Percentiles rank a stretch among this genome's conserved stretches.
Conservation (phyloP, 2,329 filamentous ascomycete species). For the Fusarium oxysporum region DNA sequence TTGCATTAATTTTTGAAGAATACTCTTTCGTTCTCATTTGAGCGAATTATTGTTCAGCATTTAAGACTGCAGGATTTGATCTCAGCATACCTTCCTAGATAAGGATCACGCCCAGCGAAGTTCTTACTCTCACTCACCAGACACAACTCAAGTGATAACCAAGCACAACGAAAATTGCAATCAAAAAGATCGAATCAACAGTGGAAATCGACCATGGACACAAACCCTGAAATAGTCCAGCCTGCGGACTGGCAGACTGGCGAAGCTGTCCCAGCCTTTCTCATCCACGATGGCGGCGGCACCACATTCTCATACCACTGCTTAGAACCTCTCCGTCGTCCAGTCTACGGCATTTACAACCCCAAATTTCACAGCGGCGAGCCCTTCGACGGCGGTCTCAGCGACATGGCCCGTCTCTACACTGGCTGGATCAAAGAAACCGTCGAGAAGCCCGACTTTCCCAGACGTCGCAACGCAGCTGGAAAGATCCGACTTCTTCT, state of each 20-base stretch:
- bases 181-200: not conserved
- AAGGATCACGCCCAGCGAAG: not conserved
- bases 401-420: constrained; percentile 67
- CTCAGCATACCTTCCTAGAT: not conserved
- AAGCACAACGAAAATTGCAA: not conserved
- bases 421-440: constrained; percentile 56
- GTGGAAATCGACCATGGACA: constrained; percentile 30
- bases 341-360: constrained; percentile 67
- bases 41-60: constrained; percentile 35
- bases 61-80: constrained; percentile 5
- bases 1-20: not conserved
- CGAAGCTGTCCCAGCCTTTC: constrained; percentile 60
- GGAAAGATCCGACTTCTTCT: constrained; percentile 57
- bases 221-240: constrained; percentile 51
- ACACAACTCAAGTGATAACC: not conserved
- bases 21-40: not conserved
- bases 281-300: constrained; percentile 72
- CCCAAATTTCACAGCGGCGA: constrained; percentile 61
- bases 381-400: constrained; percentile 63
- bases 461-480: constrained; percentile 40
- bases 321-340: constrained; percentile 60
- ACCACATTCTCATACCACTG: constrained; percentile 69
- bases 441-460: constrained; percentile 48
- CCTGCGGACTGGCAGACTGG: constrained; percentile 47
- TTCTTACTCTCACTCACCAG: not conserved